phyloP scores from a whole-genome alignment of 2,329 filamentous ascomycete genomes.

The Thielaviopsis ethacetica region DNA sequence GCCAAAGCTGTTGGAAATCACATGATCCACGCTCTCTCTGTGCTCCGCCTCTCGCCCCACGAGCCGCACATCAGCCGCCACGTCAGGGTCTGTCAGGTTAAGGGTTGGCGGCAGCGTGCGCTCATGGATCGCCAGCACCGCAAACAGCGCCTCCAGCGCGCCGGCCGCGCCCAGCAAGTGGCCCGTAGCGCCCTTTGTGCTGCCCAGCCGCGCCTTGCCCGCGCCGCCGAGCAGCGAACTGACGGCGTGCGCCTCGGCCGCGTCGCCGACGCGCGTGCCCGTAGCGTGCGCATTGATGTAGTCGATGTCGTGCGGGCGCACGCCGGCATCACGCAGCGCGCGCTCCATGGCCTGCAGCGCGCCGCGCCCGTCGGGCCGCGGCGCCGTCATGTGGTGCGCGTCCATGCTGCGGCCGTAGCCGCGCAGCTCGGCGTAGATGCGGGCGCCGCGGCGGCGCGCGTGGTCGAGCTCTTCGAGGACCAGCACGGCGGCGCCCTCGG shows the following conservation, averaged over 20 bases:
- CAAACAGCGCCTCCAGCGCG: slow-evolving; percentile 76
- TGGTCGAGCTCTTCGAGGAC: slow-evolving; percentile 84
- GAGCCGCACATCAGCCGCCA: slow-evolving; percentile 69
- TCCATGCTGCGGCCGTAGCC: slow-evolving; percentile 88
- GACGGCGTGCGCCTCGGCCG: slow-evolving; percentile 75
- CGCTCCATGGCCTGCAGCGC: slow-evolving; percentile 73
- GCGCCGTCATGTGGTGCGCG: slow-evolving; percentile 86
- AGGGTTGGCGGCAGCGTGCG: slow-evolving; percentile 69
- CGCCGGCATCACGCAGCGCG: slow-evolving; percentile 54
- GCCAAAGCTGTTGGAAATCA: slow-evolving; percentile 88
- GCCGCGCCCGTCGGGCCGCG: slow-evolving; percentile 64
- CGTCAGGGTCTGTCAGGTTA: slow-evolving; percentile 54
- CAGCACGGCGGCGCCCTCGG: slow-evolving; percentile 78
- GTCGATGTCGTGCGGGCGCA: slow-evolving; percentile 56
- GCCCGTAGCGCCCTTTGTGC: slow-evolving; percentile 84
- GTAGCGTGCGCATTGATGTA: slow-evolving; percentile 97
- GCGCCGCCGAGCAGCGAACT: slow-evolving; percentile 44
- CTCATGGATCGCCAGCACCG: slow-evolving; percentile 64
- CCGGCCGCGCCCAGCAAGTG: slow-evolving; percentile 86
- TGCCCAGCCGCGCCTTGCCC: slow-evolving; percentile 42
- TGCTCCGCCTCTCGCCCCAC: slow-evolving; percentile 57
- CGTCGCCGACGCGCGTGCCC: slow-evolving; percentile 69
- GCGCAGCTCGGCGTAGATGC: slow-evolving; percentile 73
- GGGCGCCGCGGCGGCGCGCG: slow-evolving; percentile 59
- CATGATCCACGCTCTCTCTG: slow-evolving; percentile 47